Percentiles rank a stretch among this genome's conserved stretches.
These are phyloP conservation scores for Clarireedia paspali DNA, from an alignment of 2,329 filamentous ascomycete species.

Conservation along the genomic window DNA sequence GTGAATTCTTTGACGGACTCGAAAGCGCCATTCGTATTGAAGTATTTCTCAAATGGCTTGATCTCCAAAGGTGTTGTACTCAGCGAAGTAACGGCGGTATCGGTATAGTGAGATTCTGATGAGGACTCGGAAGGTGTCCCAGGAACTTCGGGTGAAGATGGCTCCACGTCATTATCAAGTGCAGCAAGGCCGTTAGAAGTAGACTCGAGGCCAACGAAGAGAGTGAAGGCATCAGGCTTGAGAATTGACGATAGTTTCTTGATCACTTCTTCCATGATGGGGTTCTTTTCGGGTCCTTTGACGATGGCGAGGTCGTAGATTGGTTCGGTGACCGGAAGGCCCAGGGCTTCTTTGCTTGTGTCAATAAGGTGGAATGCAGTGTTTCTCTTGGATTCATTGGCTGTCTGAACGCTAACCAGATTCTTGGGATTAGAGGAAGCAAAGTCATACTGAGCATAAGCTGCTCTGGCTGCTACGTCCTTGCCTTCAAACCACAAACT, in stretches of 20 bases:
- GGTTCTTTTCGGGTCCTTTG: neutral
- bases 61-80: too few species aligned
- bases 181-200: too few species aligned
- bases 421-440: neutral
- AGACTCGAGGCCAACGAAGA: neutral
- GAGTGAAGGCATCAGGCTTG: neutral
- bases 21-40: too few species aligned
- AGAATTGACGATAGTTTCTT: neutral
- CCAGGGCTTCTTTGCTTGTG: neutral
- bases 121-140: too few species aligned
- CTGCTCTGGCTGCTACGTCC: neutral
- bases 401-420: neutral
- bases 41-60: too few species aligned
- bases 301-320: neutral
- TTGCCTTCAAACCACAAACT: constrained; percentile 25
- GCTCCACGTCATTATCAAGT: too few species aligned
- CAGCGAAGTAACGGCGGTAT: too few species aligned
- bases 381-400: neutral
- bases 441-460: neutral
- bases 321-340: neutral
- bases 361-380: neutral
- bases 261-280: neutral
- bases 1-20: too few species aligned
- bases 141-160: too few species aligned
- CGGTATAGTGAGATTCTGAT: too few species aligned